Percentiles rank a stretch among this genome's conserved stretches.
Conservation (phyloP, 2,329 filamentous ascomycete species). For the Diaporthe caulivora region DNA sequence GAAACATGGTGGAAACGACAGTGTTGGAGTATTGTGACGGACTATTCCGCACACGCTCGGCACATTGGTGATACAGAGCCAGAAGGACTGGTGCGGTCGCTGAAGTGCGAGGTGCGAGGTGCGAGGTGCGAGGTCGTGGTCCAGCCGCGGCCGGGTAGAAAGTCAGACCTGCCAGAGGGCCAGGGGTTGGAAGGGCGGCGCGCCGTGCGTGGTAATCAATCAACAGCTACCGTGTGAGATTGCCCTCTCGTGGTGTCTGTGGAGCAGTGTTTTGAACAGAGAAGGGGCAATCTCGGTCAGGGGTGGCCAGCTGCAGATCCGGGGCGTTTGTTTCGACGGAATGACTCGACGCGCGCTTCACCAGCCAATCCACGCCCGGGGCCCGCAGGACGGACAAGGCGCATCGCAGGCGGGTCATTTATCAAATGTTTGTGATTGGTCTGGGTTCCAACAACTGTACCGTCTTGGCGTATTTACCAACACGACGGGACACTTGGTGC, state of each 20-base stretch:
- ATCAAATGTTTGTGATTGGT: not conserved
- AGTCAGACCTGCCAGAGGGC: not conserved
- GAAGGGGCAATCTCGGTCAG: not conserved
- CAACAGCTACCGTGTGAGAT: not conserved
- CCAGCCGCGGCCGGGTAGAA: not conserved
- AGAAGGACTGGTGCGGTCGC: not conserved
- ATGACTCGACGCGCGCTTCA: not conserved
- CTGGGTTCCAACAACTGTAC: not conserved
- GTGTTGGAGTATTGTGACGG: not conserved
- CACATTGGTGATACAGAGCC: not conserved
- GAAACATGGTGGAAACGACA: slow-evolving; percentile 4
- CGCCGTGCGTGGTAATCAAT: not conserved
- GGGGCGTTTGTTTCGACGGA: not conserved
- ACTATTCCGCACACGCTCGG: not conserved
- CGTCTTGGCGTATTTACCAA: not conserved
- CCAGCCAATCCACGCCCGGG: not conserved
- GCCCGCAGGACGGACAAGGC: not conserved
- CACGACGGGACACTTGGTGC: no score
- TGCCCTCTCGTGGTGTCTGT: not conserved
- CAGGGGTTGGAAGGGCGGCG: not conserved
- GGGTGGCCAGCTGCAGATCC: not conserved
- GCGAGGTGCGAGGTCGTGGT: not conserved
- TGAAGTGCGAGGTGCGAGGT: not conserved
- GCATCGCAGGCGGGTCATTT: not conserved
- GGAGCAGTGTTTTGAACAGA: not conserved